phyloP scores from a whole-genome alignment of 2,329 filamentous ascomycete genomes.

The Trichothecium roseum region DNA sequence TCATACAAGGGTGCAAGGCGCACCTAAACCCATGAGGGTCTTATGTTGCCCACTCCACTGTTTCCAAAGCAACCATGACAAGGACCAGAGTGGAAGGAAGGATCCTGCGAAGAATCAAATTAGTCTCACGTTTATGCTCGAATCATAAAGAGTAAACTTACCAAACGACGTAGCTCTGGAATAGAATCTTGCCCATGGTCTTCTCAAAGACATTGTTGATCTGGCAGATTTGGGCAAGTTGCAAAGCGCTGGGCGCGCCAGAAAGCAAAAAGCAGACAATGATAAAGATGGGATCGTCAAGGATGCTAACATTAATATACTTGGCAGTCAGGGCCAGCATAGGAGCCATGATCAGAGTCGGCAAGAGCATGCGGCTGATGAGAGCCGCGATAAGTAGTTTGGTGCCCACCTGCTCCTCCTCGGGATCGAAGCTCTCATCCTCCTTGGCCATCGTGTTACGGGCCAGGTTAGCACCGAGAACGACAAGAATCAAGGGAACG shows the following conservation, averaged over 20 bases:
- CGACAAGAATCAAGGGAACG: constrained; percentile 89
- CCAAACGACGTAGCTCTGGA: constrained; percentile 45
- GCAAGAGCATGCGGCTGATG: constrained; percentile 82
- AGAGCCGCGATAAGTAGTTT: constrained; percentile 80
- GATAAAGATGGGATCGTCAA: constrained; percentile 96
- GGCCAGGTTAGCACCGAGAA: constrained; percentile 88
- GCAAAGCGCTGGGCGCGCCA: constrained; percentile 84
- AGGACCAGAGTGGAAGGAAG: constrained; percentile 84
- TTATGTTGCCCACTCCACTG: constrained; percentile 70
- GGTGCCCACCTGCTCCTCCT: constrained; percentile 58
- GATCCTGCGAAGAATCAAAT: constrained; percentile 49
- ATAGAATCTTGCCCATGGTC: constrained; percentile 57
- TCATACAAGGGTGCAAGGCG: constrained; percentile 3
- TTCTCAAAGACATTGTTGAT: constrained; percentile 94
- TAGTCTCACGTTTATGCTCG: constrained; percentile 2
- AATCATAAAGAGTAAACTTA: constrained; percentile 32
- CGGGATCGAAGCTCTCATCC: constrained; percentile 51
- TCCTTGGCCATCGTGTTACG: constrained; percentile 73
- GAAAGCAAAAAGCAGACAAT: constrained; percentile 96
- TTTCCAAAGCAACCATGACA: constrained; percentile 85
- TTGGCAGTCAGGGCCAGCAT: constrained; percentile 80
- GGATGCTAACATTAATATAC: constrained; percentile 82
- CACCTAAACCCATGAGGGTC: constrained; percentile 1
- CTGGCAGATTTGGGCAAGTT: constrained; percentile 96
- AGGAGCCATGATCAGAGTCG: constrained; percentile 85